Base-by-base conservation (phyloP, 768 basidiomycete species). In the Gelatoporia subvermispora region DNA sequence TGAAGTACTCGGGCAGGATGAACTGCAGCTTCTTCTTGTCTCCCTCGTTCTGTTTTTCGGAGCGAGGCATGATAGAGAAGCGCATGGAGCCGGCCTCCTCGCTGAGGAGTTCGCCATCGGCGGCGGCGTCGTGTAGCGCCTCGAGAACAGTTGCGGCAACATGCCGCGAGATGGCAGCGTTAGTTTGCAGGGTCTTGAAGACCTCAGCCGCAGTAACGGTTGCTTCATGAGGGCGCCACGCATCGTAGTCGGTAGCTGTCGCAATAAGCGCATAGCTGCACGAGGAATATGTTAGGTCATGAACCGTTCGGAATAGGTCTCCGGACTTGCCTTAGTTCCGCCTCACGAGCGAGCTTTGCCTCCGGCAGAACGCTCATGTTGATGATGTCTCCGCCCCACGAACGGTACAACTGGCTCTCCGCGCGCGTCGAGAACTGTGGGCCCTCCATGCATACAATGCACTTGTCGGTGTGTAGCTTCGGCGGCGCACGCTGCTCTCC, bases 361-460 rank as follows among this genome's bases (percentile, higher is more conserved):
- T 99, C 95, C 2, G 96, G 96, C 22, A 97, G 71, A 35, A 89
- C 89, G 50, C 89, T 95, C 95, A 99, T 99, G 67, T 97, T 94
- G 69, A 95, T 94, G 62, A 95, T 70, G 65, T 95, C 91, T 5
- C 82, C 90, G 8, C 95, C 95, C 88, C 90, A 94, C 41, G 77
- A 75, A 18, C 93, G 77, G 66, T 97, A 96, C 93, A 96, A 93
- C 59, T 78, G 59, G 60, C 90, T 93, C 77, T 99, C 95, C 16
- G 95, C 95, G 34, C 95, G 73, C n/a, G 95, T 99, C 47, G 93
- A 95, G 74, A 99, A 99, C 68, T 93, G 93, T 25, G 89, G 89
- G 42, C 94, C 94, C 64, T 98, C 93, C 92, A 98, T 98, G 63
- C 91, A 93, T 41, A 98, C 85, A 49, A 97, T 80, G 17, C 83